Percentiles rank a stretch among this genome's conserved stretches.
Conservation (phyloP, 805 yeast species). For the Saturnispora diversa region DNA sequence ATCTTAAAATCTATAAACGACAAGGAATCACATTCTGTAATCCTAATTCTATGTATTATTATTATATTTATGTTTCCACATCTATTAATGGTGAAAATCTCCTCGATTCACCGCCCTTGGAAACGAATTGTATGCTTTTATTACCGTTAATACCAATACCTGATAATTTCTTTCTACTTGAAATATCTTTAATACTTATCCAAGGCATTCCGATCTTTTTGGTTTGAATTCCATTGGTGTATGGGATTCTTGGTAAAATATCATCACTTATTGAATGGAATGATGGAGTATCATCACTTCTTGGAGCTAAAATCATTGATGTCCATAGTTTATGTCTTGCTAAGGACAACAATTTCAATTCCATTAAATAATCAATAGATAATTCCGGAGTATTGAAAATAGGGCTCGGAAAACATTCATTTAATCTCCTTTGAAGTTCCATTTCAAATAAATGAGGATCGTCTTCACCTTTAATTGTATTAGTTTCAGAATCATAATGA, state of each 20-base stretch:
- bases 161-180: neutral
- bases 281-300: constrained; percentile 30
- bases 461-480: constrained; percentile 1
- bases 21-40: too few species aligned
- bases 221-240: neutral
- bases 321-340: constrained; percentile 46
- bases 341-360: constrained; percentile 32
- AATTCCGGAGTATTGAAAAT: neutral
- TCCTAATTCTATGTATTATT: neutral
- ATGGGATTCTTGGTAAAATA: constrained; percentile 6
- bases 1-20: too few species aligned
- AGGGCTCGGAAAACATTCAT: neutral
- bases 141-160: constrained; percentile 9
- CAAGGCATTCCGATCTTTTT: constrained; percentile 12
- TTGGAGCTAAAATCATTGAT: constrained; percentile 43
- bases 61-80: too few species aligned
- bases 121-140: constrained; percentile 8
- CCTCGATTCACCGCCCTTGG: constrained; percentile 11
- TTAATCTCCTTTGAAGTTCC: constrained; percentile 6
- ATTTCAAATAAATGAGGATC: constrained; percentile 4
- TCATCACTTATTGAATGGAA: constrained; percentile 4
- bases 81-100: constrained; percentile 2
- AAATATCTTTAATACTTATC: constrained; percentile 11
- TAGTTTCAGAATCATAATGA: constrained; percentile 2
- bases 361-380: constrained; percentile 5